Evolutionary conservation across 1,284 basidiomycete species (phyloP).

Genomic region (Rugosomyces carneus): DNA sequence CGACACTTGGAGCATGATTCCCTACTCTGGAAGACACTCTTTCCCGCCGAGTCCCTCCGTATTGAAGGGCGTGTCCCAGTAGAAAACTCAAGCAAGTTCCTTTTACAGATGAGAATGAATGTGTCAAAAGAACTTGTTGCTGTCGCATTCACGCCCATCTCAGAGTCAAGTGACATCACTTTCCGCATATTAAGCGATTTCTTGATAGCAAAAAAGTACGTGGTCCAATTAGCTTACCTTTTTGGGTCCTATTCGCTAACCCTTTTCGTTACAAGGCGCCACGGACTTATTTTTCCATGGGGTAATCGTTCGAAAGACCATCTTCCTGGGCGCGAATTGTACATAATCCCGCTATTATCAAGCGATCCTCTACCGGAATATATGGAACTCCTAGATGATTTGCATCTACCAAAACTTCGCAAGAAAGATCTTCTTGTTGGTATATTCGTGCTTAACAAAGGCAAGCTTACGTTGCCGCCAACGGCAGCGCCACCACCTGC

Average conservation of each 20-base stretch:
- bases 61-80: conserved; percentile 81
- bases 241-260: conserved; percentile 12
- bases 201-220: conserved; percentile 71
- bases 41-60: conserved; percentile 58
- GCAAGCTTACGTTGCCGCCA: conserved; percentile 48
- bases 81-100: conserved; percentile 66
- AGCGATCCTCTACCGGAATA: conserved; percentile 75
- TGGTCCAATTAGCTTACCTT: conserved; percentile 17
- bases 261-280: conserved; percentile 51
- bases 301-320: conserved; percentile 64
- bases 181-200: conserved; percentile 66
- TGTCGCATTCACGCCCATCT: conserved; percentile 59
- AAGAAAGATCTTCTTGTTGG: conserved; percentile 67
- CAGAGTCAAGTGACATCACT: conserved; percentile 35
- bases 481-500: conserved; percentile 21
- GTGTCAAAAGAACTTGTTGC: conserved; percentile 75
- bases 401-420: conserved; percentile 61
- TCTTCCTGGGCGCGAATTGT: conserved; percentile 80
- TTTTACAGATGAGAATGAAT: conserved; percentile 71
- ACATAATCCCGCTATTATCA: conserved; percentile 76
- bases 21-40: conserved; percentile 62
- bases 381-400: conserved; percentile 80
- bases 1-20: conserved; percentile 48
- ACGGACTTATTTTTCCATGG: conserved; percentile 85
- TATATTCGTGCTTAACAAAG: conserved; percentile 78